Evolutionary conservation across 129 eudicot species (phyloP).

Genomic region (Escallonia herrerae): DNA sequence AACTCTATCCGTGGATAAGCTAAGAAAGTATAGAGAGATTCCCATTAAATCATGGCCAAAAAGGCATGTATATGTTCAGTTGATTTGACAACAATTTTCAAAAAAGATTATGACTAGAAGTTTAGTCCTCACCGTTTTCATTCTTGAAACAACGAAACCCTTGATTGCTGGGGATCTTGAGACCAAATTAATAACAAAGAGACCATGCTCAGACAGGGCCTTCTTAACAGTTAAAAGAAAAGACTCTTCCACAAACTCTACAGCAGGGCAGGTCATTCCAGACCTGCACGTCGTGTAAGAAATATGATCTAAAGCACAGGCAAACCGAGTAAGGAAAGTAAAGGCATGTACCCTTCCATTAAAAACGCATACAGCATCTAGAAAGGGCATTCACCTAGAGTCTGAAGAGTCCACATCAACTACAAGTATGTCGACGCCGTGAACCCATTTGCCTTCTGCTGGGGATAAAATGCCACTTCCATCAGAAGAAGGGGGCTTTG

Average conservation of each 20-base stretch:
- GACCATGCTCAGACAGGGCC: constrained; percentile 62
- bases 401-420: constrained; percentile 94
- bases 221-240: constrained; percentile 47
- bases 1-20: no score
- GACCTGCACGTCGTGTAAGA: constrained; percentile 49
- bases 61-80: no score
- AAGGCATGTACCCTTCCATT: background rate
- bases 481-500: constrained; percentile 9
- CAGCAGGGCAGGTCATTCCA: constrained; percentile 87
- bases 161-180: constrained; percentile 70
- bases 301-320: constrained; percentile 1
- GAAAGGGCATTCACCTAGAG: constrained; percentile 40
- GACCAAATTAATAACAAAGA: constrained; percentile 72
- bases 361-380: background rate
- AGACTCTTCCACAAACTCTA: constrained; percentile 68
- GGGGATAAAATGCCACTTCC: constrained; percentile 5
- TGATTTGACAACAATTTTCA: no score
- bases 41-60: no score
- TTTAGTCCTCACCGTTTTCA: constrained; percentile 55
- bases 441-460: constrained; percentile 20
- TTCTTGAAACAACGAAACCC: constrained; percentile 53
- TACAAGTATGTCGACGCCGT: constrained; percentile 54
- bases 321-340: background rate
- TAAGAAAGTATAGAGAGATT: no score
- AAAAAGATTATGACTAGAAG: background rate